Conservation (phyloP, 164 flowering plant species). For the Akebia trifoliata region DNA sequence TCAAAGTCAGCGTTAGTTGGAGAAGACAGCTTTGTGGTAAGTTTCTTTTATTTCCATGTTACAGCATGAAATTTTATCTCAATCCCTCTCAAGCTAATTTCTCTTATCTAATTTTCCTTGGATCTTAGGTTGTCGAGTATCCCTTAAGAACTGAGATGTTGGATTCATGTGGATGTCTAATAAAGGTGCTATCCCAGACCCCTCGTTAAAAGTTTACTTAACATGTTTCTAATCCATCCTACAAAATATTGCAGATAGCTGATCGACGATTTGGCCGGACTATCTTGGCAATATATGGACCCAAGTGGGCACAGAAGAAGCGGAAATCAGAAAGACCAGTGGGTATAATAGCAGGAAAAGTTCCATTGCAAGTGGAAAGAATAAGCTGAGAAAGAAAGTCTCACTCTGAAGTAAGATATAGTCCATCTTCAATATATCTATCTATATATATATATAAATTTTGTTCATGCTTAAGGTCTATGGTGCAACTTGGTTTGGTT, state of each 20-base stretch:
- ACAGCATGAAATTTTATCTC: not conserved
- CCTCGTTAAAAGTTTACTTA: not conserved
- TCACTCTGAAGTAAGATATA: not conserved
- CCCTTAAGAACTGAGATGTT: slow-evolving; percentile 65
- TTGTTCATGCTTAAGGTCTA: too few relatives aligned
- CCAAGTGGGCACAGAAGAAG: slow-evolving; percentile 79
- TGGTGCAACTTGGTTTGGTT: too few relatives aligned
- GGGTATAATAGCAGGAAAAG: not conserved
- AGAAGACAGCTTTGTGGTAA: slow-evolving; percentile 74
- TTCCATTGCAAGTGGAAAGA: slow-evolving; percentile 6
- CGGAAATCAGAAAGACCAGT: slow-evolving; percentile 26
- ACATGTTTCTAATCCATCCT: not conserved
- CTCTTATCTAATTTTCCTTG: slow-evolving; percentile 8
- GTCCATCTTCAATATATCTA: not conserved
- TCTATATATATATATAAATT: not conserved
- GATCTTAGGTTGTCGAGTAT: slow-evolving; percentile 78
- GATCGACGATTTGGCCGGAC: slow-evolving; percentile 92
- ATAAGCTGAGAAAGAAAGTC: slow-evolving; percentile 2
- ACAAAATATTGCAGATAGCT: slow-evolving; percentile 45
- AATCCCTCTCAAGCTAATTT: not conserved
- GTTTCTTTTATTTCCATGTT: too few relatives aligned
- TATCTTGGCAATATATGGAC: slow-evolving; percentile 87
- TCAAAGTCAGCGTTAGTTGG: slow-evolving; percentile 65
- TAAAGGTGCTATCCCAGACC: slow-evolving; percentile 43
- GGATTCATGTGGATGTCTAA: slow-evolving; percentile 71